phyloP scores from a whole-genome alignment of 2,329 filamentous ascomycete genomes.

The Alternaria conjuncta region DNA sequence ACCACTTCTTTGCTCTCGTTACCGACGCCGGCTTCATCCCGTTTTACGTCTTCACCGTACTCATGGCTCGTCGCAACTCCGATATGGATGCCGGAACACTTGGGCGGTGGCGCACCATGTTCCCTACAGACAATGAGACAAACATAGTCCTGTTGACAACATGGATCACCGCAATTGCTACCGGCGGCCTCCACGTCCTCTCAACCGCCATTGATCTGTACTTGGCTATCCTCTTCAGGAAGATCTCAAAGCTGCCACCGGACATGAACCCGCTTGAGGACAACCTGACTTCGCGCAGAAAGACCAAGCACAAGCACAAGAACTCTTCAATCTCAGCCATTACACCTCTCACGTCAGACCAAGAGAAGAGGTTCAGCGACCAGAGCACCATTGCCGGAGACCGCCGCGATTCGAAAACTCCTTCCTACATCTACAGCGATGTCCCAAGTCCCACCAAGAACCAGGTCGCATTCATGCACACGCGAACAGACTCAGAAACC shows the following conservation, averaged over 20 bases:
- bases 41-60: conserved; percentile 66
- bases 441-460: conserved; percentile 43
- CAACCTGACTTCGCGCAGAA: conserved; percentile 74
- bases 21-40: conserved; percentile 72
- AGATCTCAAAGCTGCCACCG: conserved; percentile 81
- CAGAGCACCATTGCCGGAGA: conserved; percentile 50
- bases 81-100: conserved; percentile 52
- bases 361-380: conserved; percentile 69
- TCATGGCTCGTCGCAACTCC: conserved; percentile 61
- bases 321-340: conserved; percentile 60
- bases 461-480: conserved; percentile 80
- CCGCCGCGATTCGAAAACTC: conserved; percentile 41
- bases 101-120: conserved; percentile 72
- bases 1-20: conserved; percentile 81
- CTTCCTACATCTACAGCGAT: conserved; percentile 36
- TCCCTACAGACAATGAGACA: conserved; percentile 62
- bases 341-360: conserved; percentile 50
- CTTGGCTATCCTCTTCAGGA: conserved; percentile 78
- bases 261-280: conserved; percentile 95
- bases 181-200: conserved; percentile 72
- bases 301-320: conserved; percentile 75
- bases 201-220: conserved; percentile 76
- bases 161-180: conserved; percentile 70
- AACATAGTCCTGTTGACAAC: conserved; percentile 68
- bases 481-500: conserved; percentile 69